A percentile compares a stretch with the other conserved stretches of the same genome.
Conservation (phyloP, 208 protist species). For the Balamuthia mandrillaris region DNA sequence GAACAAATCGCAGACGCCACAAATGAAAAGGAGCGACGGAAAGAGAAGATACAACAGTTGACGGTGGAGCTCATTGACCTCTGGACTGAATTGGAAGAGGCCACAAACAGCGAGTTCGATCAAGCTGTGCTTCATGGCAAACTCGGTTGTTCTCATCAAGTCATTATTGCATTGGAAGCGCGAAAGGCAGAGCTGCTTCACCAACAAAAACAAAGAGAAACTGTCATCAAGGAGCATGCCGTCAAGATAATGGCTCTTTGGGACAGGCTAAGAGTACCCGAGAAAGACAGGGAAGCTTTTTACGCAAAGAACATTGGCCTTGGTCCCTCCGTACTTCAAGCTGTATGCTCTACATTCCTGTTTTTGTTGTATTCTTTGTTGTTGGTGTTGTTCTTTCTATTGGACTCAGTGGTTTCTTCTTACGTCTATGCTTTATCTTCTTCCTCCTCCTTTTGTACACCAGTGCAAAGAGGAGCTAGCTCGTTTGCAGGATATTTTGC, state of each 20-base stretch:
- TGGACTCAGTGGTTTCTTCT: no score
- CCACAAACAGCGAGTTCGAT: not conserved
- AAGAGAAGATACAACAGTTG: not conserved
- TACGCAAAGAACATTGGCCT: not conserved
- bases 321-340: not conserved
- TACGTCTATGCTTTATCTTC: no score
- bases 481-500: not conserved
- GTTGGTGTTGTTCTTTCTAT: no score
- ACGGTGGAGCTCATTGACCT: conserved; percentile 1
- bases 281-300: not conserved
- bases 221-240: not conserved
- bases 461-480: not conserved
- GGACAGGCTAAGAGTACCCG: not conserved
- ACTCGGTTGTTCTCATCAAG: not conserved
- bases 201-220: not conserved
- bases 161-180: not conserved
- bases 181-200: not conserved
- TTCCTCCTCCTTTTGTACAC: no score
- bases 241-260: not conserved
- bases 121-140: not conserved
- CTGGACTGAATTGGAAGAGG: not conserved
- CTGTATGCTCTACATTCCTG: no score
- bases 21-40: not conserved
- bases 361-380: no score
- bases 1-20: not conserved